Base-by-base conservation (phyloP, 192 early-diverging fungal species). In the Irineochytrium annulatum region DNA sequence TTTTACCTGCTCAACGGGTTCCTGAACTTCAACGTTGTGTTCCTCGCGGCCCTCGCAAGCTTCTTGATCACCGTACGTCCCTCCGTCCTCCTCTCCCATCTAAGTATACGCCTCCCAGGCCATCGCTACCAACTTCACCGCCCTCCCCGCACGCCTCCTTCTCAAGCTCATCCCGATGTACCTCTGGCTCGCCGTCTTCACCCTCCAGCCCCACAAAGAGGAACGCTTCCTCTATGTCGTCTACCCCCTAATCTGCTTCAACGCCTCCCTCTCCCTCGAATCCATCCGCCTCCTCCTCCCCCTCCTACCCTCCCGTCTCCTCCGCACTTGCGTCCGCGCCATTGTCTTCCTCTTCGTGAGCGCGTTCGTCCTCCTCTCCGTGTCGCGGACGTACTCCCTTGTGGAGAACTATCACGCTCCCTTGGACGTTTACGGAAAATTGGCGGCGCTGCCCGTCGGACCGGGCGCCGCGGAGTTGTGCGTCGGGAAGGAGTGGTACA, bases 171-270 rank as follows among this genome's bases (percentile, higher is more conserved):
- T 71, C 43, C 88, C 87, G 5, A 87, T 95, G 27, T 87, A 88
- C 41, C 35, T 92, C 16, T 86, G 84, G 84, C 75, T 97, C 28
- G 48, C 60, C 1, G 84, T 90, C 26, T 94, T 98, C 56, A 86
- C 85, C 1, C 22, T 78, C 11, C 93, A 95, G 69, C 86, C 92
- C n/a, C 96, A 98, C 77, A 98, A 98, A 72, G 96, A 98, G 63
- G 96, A 98, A 59, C 81, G 96, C 2, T 98, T 98, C 60, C 60
- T 98, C 60, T 94, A 78, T 70, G 87, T 97, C 19, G 86, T 87
- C 0, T 98, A 95, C 64, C 96, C 96, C 34, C 61, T 90, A 35
- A 69, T 98, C 28, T 85, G 87, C 66, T 81, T 92, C 34, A 88
- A 86, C 57, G 92, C 89, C 0, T 84, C 89, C 0, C 57, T 95